phyloP scores from a whole-genome alignment of 1,284 basidiomycete genomes.

The Malassezia yamatoensis region DNA sequence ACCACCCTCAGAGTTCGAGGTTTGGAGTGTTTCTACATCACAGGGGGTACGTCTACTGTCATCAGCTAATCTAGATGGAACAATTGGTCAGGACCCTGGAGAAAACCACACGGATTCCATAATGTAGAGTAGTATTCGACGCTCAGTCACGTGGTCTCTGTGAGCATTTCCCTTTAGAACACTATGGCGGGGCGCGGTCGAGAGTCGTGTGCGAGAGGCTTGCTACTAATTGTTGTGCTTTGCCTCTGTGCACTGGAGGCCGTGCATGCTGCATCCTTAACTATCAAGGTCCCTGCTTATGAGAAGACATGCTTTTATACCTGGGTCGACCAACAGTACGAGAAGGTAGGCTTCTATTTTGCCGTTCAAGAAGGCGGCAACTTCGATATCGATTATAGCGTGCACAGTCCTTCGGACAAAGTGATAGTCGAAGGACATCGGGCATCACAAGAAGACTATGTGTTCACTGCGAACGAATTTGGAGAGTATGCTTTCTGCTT shows the following conservation, averaged over 20 bases:
- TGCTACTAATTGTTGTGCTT: background rate
- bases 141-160: background rate
- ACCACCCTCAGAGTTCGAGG: slow-evolving; percentile 7
- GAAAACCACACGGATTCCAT: background rate
- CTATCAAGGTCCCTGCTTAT: slow-evolving; percentile 72
- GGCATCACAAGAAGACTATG: slow-evolving; percentile 90
- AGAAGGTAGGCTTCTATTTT: slow-evolving; percentile 69
- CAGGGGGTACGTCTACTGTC: background rate
- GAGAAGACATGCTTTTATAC: slow-evolving; percentile 88
- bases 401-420: slow-evolving; percentile 79
- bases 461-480: slow-evolving; percentile 82
- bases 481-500: slow-evolving; percentile 99
- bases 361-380: slow-evolving; percentile 87
- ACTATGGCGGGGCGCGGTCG: slow-evolving; percentile 2
- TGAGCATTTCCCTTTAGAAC: background rate
- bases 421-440: slow-evolving; percentile 72
- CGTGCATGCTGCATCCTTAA: slow-evolving; percentile 59
- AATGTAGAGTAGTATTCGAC: background rate
- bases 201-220: background rate
- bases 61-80: background rate
- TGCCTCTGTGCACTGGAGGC: background rate
- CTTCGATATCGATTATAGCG: slow-evolving; percentile 90
- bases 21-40: slow-evolving; percentile 16
- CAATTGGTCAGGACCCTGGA: slow-evolving; percentile 2
- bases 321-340: slow-evolving; percentile 84